Percentiles rank a stretch among this genome's conserved stretches.
Evolutionary conservation across 306 rosid species (phyloP).

Genomic region (Rosa lucieae): DNA sequence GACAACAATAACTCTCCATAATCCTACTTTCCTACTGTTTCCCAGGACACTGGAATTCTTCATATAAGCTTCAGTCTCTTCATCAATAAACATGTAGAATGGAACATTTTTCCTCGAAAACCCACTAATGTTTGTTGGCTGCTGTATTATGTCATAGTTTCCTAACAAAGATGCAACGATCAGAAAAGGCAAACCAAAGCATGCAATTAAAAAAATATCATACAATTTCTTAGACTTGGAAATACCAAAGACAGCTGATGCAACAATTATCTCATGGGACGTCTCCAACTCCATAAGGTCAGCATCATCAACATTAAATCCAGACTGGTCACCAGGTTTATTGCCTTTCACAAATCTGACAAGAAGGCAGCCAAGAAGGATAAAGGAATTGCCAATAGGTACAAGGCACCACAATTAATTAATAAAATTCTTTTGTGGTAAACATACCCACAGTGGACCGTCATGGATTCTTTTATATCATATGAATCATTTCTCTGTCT

Average conservation of each 20-base stretch:
- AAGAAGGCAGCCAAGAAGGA: conserved; percentile 21
- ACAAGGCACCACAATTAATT: background rate
- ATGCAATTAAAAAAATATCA: conserved; percentile 1
- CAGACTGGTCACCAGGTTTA: conserved; percentile 80
- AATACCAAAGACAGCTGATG: conserved; percentile 87
- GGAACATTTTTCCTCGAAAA: conserved; percentile 65
- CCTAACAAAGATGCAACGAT: conserved; percentile 52
- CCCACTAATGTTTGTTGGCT: conserved; percentile 75
- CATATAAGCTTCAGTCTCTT: conserved; percentile 81
- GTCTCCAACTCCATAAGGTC: conserved; percentile 82
- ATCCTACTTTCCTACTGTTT: conserved; percentile 69
- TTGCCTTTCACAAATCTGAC: conserved; percentile 87
- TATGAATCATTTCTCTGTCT: conserved; percentile 78
- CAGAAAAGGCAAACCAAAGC: conserved; percentile 32
- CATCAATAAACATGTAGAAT: conserved; percentile 89
- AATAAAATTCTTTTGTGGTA: background rate
- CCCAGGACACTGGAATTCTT: conserved; percentile 71
- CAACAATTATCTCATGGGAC: conserved; percentile 89
- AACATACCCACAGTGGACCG: conserved; percentile 92
- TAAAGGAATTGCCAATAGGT: background rate
- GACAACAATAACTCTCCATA: conserved; percentile 89
- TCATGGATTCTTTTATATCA: conserved; percentile 80
- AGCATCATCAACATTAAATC: conserved; percentile 88
- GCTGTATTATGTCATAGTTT: conserved; percentile 91
- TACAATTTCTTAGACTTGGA: conserved; percentile 13